Evolutionary conservation across 2,329 filamentous ascomycete genomes (phyloP), one percentile per base, ranked within the genome.

Genomic region (Blastomyces silverae): DNA sequence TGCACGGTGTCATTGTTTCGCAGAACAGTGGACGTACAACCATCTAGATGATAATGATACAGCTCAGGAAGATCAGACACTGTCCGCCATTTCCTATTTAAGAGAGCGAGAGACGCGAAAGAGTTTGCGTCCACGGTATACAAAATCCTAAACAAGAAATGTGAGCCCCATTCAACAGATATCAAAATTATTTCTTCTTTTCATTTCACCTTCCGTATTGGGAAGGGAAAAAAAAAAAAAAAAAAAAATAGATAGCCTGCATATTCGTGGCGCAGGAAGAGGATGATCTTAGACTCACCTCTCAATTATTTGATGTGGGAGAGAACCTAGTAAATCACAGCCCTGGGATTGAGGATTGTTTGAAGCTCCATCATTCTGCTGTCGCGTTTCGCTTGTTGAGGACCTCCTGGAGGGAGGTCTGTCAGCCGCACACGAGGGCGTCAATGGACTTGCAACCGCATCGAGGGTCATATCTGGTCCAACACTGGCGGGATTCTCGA

Each of bases 11-110:
- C 72, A 31, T 72, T 73, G 65, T 72, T 73, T 65, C 77, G 70
- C 44, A 78, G 72, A 66, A 53, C 63, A n/a, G 56, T 15, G 3
- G 44, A n/a, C n/a, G 55, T 60, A 28, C 56, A 67, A 77, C 20
- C 77, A 74, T 71, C 77, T 52, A 82, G 73, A 64, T 82, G 80
- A 67, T 81, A 72, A 25, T 76, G 75, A 70, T 82, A 82, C 31
- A 82, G 72, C 58, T 76, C 67, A n/a, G 75, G 66, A 8, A 75
- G 77, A 66, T 80, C 74, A 7, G 80, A 80, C 39, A 74, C 71
- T 17, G 69, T 69, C 66, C 78, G 76, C 80, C 80, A 82, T 71
- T 74, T 70, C 61, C 72, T 74, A 63, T 80, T 81, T 61, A 82
- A 69, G 25, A 82, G 70, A 44, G 77, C 67, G 59, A 81, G 69